These are phyloP conservation scores for Neofusicoccum cordaticola DNA, from an alignment of 2,329 filamentous ascomycete genomes.

Conservation along the genomic window DNA sequence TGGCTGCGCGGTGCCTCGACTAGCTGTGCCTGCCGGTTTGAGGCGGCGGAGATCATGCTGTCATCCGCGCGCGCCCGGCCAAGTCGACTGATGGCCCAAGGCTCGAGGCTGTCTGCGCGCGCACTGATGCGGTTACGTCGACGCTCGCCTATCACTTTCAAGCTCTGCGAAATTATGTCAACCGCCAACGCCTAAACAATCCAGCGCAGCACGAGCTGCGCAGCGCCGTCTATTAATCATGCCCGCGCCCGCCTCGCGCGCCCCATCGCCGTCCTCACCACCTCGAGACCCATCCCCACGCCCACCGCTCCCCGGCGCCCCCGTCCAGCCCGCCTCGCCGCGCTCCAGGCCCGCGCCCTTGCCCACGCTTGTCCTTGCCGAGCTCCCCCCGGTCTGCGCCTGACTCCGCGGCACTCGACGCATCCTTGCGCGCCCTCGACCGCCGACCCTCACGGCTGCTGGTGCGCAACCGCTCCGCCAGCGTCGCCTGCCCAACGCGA, in stretches of 20 bases:
- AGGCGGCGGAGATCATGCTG: constrained; percentile 2
- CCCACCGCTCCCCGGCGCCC: not conserved
- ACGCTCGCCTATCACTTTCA: constrained; percentile 16
- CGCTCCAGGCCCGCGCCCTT: not conserved
- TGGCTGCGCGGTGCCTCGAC: not conserved
- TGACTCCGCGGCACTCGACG: not conserved
- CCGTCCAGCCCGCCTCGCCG: not conserved
- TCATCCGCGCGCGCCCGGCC: constrained; percentile 1
- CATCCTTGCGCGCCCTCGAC: constrained; percentile 10
- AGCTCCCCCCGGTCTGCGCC: constrained; percentile 12
- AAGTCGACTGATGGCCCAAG: not conserved
- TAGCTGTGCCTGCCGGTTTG: constrained; percentile 1
- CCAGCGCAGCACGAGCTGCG: constrained; percentile 11
- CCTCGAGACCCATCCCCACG: not conserved
- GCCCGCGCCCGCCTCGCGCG: constrained; percentile 7
- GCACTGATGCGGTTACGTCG: constrained; percentile 16
- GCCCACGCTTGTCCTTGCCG: not conserved
- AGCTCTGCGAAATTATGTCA: constrained; percentile 17
- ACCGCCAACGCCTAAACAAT: constrained; percentile 14
- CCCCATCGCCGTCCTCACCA: not conserved
- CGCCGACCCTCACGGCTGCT: not conserved
- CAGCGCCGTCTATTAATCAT: constrained; percentile 16
- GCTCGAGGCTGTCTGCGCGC: not conserved
- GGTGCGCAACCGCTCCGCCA: not conserved
- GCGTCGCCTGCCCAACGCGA: not conserved